Evolutionary conservation across 2,329 filamentous ascomycete species (phyloP).

Genomic region (Aspergillus fumigatiaffinis): DNA sequence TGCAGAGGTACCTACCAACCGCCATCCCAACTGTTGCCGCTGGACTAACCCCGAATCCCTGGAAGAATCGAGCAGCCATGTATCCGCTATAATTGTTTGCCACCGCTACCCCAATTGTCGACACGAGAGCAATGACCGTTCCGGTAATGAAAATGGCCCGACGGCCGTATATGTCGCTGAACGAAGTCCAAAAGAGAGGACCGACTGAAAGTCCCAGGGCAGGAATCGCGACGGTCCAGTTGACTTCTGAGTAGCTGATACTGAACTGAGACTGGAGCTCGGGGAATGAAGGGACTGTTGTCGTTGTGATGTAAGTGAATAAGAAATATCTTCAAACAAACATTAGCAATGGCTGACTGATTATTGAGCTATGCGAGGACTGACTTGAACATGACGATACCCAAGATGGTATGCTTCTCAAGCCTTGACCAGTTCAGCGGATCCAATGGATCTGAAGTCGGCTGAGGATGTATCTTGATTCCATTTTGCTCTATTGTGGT

Average conservation of each 20-base stretch:
- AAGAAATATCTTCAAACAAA: slow-evolving; percentile 47
- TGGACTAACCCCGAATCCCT: slow-evolving; percentile 54
- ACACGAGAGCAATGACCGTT: slow-evolving; percentile 39
- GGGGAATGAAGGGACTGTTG: slow-evolving; percentile 52
- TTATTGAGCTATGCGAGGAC: slow-evolving; percentile 9
- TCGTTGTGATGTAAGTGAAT: slow-evolving; percentile 58
- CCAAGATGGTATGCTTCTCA: slow-evolving; percentile 48
- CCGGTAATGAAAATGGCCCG: slow-evolving; percentile 48
- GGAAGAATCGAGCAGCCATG: slow-evolving; percentile 57
- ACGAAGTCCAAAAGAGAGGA: slow-evolving; percentile 49
- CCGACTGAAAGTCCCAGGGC: slow-evolving; percentile 50
- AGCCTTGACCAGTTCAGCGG: slow-evolving; percentile 52
- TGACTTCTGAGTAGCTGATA: slow-evolving; percentile 46
- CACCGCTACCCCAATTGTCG: slow-evolving; percentile 42
- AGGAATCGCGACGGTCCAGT: slow-evolving; percentile 54
- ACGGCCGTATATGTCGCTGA: slow-evolving; percentile 52
- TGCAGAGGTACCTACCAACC: slow-evolving; percentile 29
- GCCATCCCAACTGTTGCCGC: slow-evolving; percentile 54
- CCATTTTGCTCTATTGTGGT: slow-evolving; percentile 19
- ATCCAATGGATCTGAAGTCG: slow-evolving; percentile 47
- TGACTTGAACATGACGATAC: slow-evolving; percentile 53
- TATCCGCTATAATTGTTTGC: slow-evolving; percentile 46
- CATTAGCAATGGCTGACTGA: not conserved
- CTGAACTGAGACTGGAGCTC: slow-evolving; percentile 47
- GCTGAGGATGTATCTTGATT: slow-evolving; percentile 37